Conservation (phyloP, 257 asterid genomes). For the Knoxia roxburghii region DNA sequence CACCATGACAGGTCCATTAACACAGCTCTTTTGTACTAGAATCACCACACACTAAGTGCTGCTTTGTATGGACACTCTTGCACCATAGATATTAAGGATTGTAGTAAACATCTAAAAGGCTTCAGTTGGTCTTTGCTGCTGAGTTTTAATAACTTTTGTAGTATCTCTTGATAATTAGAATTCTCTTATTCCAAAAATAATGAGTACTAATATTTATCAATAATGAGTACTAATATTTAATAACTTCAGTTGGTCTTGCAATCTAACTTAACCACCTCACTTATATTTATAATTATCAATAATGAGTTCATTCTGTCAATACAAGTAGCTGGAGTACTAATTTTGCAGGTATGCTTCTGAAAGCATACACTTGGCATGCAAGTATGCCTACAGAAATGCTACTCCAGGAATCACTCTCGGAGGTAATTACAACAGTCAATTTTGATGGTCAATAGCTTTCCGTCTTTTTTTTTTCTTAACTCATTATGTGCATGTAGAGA, state of each 20-base stretch:
- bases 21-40: background rate
- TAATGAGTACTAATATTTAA: background rate
- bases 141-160: background rate
- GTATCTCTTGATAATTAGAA: background rate
- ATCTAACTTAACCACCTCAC: background rate
- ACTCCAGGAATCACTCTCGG: constrained; percentile 85
- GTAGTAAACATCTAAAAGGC: background rate
- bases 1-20: background rate
- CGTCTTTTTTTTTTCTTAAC: background rate
- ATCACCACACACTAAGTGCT: too few species aligned
- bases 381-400: constrained; percentile 91
- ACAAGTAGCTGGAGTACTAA: background rate
- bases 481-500: background rate
- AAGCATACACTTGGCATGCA: constrained; percentile 71
- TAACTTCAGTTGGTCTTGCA: too few species aligned
- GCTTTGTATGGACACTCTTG: background rate
- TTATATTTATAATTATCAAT: background rate
- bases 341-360: constrained; percentile 85
- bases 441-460: background rate
- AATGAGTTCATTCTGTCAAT: background rate
- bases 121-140: background rate
- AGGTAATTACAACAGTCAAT: constrained; percentile 32
- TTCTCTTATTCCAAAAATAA: background rate
- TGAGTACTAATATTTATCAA: background rate
- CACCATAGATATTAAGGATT: background rate